These are phyloP conservation scores for Kodamaea plutei DNA, from an alignment of 1,139 yeast species.

Conservation along the genomic window DNA sequence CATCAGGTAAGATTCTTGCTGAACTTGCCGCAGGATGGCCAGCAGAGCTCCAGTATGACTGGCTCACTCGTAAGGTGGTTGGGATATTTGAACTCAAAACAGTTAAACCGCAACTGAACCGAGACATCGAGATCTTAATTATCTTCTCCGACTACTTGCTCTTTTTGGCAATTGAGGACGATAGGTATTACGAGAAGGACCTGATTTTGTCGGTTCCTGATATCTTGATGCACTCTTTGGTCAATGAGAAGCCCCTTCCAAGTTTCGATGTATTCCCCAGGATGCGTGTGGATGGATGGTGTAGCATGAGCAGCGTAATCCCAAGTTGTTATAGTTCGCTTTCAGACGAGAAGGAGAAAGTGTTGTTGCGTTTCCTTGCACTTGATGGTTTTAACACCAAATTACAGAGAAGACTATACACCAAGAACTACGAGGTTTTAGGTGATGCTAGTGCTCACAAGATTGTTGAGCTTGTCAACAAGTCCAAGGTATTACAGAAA, in stretches of 20 bases:
- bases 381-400: slow-evolving; percentile 23
- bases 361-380: slow-evolving; percentile 25
- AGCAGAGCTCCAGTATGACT: slow-evolving; percentile 75
- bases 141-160: slow-evolving; percentile 77
- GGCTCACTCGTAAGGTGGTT: slow-evolving; percentile 82
- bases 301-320: slow-evolving; percentile 52
- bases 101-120: slow-evolving; percentile 25
- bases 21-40: slow-evolving; percentile 90
- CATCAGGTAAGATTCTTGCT: slow-evolving; percentile 82
- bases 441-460: slow-evolving; percentile 21
- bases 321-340: slow-evolving; percentile 12
- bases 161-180: slow-evolving; percentile 51
- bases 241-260: slow-evolving; percentile 78
- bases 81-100: slow-evolving; percentile 62
- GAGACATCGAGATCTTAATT: slow-evolving; percentile 48
- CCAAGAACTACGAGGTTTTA: slow-evolving; percentile 25
- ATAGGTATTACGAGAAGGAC: slow-evolving; percentile 26
- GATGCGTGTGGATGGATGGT: slow-evolving; percentile 67
- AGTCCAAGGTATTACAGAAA: slow-evolving; percentile 75
- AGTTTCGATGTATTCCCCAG: slow-evolving; percentile 51
- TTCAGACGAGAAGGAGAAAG: slow-evolving; percentile 1
- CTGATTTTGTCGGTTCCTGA: slow-evolving; percentile 65
- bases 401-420: slow-evolving; percentile 3
- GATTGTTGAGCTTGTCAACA: slow-evolving; percentile 64
- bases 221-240: slow-evolving; percentile 80